Conservation (phyloP, 1,284 basidiomycete genomes). For the Ustilago shanxiensis region DNA sequence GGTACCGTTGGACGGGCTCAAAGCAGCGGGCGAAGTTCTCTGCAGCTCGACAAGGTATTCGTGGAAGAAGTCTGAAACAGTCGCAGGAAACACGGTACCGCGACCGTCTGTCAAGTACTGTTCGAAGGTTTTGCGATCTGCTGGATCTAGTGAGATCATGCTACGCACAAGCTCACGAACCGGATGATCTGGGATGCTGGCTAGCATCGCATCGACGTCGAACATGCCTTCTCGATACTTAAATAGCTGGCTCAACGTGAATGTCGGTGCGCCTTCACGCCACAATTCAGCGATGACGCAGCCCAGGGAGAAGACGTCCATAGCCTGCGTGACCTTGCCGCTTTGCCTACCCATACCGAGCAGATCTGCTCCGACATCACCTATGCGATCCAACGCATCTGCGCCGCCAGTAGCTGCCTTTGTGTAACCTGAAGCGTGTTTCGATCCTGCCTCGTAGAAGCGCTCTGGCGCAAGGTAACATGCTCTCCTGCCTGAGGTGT, state of each 20-base stretch:
- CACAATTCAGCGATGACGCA: slow-evolving; percentile 97
- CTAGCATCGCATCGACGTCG: slow-evolving; percentile 80
- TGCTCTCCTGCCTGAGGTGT: slow-evolving; percentile 89
- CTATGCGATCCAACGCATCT: slow-evolving; percentile 22
- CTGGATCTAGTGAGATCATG: slow-evolving; percentile 88
- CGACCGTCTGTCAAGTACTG: slow-evolving; percentile 83
- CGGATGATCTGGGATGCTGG: slow-evolving; percentile 82
- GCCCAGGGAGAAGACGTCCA: slow-evolving; percentile 97
- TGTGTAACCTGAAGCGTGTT: slow-evolving; percentile 60
- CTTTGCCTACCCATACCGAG: slow-evolving; percentile 74
- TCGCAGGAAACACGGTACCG: slow-evolving; percentile 83
- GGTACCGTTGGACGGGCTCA: slow-evolving; percentile 7
- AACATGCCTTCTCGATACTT: slow-evolving; percentile 91
- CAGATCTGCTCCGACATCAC: slow-evolving; percentile 49
- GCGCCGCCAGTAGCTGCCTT: neutral
- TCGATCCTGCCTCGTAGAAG: slow-evolving; percentile 85
- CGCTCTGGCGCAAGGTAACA: slow-evolving; percentile 97
- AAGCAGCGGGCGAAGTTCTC: slow-evolving; percentile 71
- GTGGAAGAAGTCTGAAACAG: slow-evolving; percentile 93
- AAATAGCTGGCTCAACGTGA: slow-evolving; percentile 94
- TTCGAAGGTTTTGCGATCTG: slow-evolving; percentile 84
- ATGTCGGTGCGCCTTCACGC: slow-evolving; percentile 91
- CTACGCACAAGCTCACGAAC: slow-evolving; percentile 81
- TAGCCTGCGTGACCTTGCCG: slow-evolving; percentile 88
- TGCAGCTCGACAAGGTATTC: slow-evolving; percentile 86